A percentile compares a stretch with the other conserved stretches of the same genome.
phyloP scores from a whole-genome alignment of 441 rosid species.

The Gossypium aridum region DNA sequence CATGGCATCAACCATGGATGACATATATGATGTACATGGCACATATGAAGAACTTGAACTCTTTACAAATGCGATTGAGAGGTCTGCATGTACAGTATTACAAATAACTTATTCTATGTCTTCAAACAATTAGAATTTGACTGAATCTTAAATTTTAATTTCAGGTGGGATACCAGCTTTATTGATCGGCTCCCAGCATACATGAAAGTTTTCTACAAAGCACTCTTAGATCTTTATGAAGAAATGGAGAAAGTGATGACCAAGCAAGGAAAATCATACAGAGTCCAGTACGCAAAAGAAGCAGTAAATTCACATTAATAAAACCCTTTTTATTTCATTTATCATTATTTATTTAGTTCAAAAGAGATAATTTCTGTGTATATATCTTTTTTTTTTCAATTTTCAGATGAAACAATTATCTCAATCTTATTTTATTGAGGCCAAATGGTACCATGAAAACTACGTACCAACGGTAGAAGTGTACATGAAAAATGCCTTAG shows the following conservation, averaged over 20 bases:
- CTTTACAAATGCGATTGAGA: background rate
- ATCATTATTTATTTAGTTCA: background rate
- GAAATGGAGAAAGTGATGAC: slow-evolving; percentile 15
- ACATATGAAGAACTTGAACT: slow-evolving; percentile 3
- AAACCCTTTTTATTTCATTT: background rate
- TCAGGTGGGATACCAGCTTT: slow-evolving; percentile 31
- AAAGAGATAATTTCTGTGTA: no score
- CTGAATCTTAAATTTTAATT: background rate
- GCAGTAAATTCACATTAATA: background rate
- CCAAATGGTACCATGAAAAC: slow-evolving; percentile 18
- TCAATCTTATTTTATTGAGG: slow-evolving; percentile 13
- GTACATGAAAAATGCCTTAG: slow-evolving; percentile 2
- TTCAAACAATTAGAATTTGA: background rate
- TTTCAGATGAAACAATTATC: slow-evolving; percentile 14
- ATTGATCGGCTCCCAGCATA: slow-evolving; percentile 23
- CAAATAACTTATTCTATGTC: background rate
- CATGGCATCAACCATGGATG: background rate
- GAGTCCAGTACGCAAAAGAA: slow-evolving; percentile 12
- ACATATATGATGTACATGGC: slow-evolving; percentile 10
- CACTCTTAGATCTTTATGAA: slow-evolving; percentile 11
- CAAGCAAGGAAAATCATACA: slow-evolving; percentile 6
- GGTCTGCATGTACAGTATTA: background rate
- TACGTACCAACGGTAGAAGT: slow-evolving; percentile 20
- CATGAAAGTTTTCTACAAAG: slow-evolving; percentile 21
- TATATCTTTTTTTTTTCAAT: background rate